Evolutionary conservation across 768 basidiomycete species (phyloP).

Genomic region (Butyriboletus loyo): DNA sequence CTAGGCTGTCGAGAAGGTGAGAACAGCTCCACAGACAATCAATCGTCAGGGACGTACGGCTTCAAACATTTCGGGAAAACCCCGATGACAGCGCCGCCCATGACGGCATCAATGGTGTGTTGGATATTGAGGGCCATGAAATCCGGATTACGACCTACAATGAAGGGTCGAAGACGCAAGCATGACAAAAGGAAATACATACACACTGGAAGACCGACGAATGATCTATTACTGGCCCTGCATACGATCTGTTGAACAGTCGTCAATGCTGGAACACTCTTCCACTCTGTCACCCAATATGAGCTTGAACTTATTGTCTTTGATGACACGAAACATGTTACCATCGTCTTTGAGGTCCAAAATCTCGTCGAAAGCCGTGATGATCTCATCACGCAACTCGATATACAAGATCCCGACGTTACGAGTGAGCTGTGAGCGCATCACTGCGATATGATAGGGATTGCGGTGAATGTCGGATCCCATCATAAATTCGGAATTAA

Average conservation of each 20-base stretch:
- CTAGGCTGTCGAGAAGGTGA: constrained; percentile 10
- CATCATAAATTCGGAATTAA: no score
- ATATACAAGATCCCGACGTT: constrained; percentile 36
- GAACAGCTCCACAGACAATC: no score
- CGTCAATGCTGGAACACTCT: constrained; percentile 25
- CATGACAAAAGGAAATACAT: neutral
- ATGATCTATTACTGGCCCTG: constrained; percentile 42
- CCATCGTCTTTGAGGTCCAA: constrained; percentile 24
- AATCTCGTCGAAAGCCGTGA: constrained; percentile 36
- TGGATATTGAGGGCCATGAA: constrained; percentile 30
- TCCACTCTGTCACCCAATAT: constrained; percentile 35
- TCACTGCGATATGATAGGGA: no score
- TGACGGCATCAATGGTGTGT: constrained; percentile 28
- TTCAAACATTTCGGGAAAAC: constrained; percentile 33
- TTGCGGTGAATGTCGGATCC: no score
- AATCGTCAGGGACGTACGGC: constrained; percentile 24
- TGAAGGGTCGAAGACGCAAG: neutral
- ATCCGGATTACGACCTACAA: constrained; percentile 37
- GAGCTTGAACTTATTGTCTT: no score
- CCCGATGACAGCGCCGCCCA: constrained; percentile 16
- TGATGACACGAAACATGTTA: neutral
- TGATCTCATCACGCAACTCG: constrained; percentile 44
- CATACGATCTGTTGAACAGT: constrained; percentile 35
- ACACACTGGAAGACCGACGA: constrained; percentile 52
- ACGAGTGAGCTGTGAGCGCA: no score